phyloP scores from a whole-genome alignment of 1,139 yeast species.

The Sugiyamaella neomexicana region DNA sequence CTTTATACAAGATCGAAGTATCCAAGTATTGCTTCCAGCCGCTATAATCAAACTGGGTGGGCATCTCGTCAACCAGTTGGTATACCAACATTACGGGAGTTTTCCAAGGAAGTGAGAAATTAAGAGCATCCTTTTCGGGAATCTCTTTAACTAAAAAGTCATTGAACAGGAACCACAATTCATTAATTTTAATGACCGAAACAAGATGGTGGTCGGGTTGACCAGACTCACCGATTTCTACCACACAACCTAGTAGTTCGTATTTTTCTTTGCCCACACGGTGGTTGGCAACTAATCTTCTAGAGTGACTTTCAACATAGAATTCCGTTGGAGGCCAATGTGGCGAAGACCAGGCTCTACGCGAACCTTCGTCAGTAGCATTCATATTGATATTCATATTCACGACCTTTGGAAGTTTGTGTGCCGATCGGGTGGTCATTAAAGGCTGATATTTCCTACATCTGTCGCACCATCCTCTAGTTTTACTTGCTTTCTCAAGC shows the following conservation, averaged over 20 bases:
- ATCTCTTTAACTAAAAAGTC: conserved; percentile 87
- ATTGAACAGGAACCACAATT: conserved; percentile 80
- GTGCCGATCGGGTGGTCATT: conserved; percentile 39
- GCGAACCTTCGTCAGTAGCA: conserved; percentile 17
- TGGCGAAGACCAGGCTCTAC: conserved; percentile 23
- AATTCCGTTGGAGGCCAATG: conserved; percentile 32
- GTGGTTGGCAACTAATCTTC: conserved; percentile 19
- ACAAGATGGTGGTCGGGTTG: conserved; percentile 40
- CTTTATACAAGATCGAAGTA: conserved; percentile 67
- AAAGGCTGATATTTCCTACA: conserved; percentile 54
- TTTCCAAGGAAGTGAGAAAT: conserved; percentile 76
- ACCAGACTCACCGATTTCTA: conserved; percentile 39
- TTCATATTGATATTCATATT: conserved; percentile 42
- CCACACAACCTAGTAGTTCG: conserved; percentile 41
- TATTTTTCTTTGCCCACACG: conserved; percentile 29
- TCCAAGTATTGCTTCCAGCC: conserved; percentile 51
- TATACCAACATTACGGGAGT: conserved; percentile 75
- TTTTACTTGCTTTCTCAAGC: conserved; percentile 50
- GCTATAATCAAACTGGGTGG: conserved; percentile 45
- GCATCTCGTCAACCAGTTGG: conserved; percentile 44
- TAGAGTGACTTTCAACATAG: conserved; percentile 20
- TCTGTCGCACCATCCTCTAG: conserved; percentile 52
- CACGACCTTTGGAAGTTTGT: conserved; percentile 63
- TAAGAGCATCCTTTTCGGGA: conserved; percentile 65
- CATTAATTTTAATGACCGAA: conserved; percentile 46